Conservation (phyloP, 441 rosid genomes). For the Populus tomentosa region DNA sequence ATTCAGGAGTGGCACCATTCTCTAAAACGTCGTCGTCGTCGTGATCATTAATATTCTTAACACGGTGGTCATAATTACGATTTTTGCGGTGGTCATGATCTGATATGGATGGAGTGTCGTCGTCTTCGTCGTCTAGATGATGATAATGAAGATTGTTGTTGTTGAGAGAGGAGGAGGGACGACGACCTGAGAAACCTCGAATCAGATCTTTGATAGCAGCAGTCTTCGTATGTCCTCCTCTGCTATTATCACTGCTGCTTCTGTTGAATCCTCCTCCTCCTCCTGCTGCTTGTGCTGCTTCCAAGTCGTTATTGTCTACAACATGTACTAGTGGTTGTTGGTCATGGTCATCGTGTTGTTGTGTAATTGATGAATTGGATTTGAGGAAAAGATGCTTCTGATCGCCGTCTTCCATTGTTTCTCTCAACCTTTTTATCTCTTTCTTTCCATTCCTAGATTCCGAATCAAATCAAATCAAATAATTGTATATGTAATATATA, state of each 20-base stretch:
- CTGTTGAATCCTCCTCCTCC: not conserved
- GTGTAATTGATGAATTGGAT: constrained; percentile 20
- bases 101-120: not conserved
- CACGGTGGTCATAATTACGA: constrained; percentile 14
- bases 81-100: not conserved
- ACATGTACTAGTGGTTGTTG: too few relatives aligned
- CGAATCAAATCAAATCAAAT: not conserved
- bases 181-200: not conserved
- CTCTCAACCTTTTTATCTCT: not conserved
- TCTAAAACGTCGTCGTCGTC: constrained; percentile 46
- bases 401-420: constrained; percentile 35
- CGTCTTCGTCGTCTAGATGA: constrained; percentile 12
- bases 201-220: not conserved
- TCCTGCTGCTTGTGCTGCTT: not conserved
- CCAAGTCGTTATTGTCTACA: constrained; percentile 10
- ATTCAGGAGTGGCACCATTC: constrained; percentile 84
- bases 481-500: too few relatives aligned
- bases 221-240: constrained; percentile 3
- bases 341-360: not conserved
- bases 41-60: not conserved
- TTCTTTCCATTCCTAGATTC: not conserved
- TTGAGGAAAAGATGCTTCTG: constrained; percentile 50
- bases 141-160: constrained; percentile 18
- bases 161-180: not conserved
- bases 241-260: constrained; percentile 13